A percentile compares a stretch with the other conserved stretches of the same genome.
Evolutionary conservation across 257 asterid species (phyloP).

Genomic region (Solanum peruvianum): DNA sequence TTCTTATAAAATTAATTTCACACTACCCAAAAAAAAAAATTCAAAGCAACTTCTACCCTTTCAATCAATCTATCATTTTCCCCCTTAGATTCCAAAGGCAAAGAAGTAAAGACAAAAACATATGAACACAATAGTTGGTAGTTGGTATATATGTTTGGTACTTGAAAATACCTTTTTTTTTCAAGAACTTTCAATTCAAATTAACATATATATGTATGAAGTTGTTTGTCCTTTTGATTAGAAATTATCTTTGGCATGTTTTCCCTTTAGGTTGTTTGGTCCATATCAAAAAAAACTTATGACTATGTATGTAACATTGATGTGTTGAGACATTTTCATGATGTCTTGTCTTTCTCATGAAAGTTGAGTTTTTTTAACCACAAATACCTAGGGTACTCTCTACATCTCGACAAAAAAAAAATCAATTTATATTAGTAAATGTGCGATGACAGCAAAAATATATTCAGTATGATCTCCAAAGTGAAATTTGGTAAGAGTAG

Average conservation of each 20-base stretch:
- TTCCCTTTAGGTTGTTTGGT: background rate
- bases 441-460: background rate
- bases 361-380: background rate
- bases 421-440: background rate
- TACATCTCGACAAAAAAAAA: background rate
- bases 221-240: background rate
- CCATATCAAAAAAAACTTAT: background rate
- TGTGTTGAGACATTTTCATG: background rate
- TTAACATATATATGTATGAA: background rate
- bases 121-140: background rate
- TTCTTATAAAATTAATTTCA: background rate
- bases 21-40: background rate
- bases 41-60: background rate
- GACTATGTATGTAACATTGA: background rate
- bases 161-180: background rate
- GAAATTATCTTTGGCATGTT: background rate
- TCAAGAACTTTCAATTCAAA: background rate
- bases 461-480: background rate
- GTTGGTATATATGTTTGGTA: background rate
- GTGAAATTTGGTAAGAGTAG: background rate
- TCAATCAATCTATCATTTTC: background rate
- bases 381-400: background rate
- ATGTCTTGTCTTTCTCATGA: background rate
- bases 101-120: constrained; percentile 14
- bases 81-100: constrained; percentile 20